Evolutionary conservation across 805 yeast species (phyloP).

Genomic region (Candida saitoana): DNA sequence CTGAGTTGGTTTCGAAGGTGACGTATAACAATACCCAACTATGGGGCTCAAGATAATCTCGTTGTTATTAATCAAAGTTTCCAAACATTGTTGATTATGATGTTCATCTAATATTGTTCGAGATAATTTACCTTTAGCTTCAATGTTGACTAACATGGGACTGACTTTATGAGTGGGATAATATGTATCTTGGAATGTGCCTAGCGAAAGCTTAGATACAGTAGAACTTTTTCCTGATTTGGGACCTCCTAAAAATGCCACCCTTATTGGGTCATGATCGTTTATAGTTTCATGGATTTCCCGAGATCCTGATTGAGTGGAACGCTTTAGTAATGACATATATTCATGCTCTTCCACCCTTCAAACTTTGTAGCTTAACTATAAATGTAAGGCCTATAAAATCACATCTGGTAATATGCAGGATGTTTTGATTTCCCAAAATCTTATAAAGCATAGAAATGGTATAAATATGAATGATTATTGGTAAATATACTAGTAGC

Average conservation of each 20-base stretch:
- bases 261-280: conserved; percentile 42
- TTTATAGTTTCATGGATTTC: conserved; percentile 14
- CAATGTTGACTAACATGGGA: conserved; percentile 54
- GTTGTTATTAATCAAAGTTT: conserved; percentile 7
- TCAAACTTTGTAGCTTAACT: not conserved
- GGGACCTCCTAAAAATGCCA: conserved; percentile 60
- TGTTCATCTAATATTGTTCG: conserved; percentile 22
- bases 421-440: no score
- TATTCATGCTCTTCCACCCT: not conserved
- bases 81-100: conserved; percentile 12
- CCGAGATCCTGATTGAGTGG: not conserved
- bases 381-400: not conserved
- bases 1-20: conserved; percentile 3
- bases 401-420: no score
- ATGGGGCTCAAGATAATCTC: conserved; percentile 27
- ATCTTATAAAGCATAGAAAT: no score
- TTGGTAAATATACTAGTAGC: no score
- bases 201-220: conserved; percentile 45
- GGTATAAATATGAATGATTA: no score
- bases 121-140: conserved; percentile 29
- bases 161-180: conserved; percentile 68
- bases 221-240: conserved; percentile 59
- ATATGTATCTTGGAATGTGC: conserved; percentile 59
- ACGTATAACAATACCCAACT: conserved; percentile 18
- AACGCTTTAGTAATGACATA: not conserved